Conservation (phyloP, 2,329 filamentous ascomycete species). For the Phyllosticta citribraziliensis region DNA sequence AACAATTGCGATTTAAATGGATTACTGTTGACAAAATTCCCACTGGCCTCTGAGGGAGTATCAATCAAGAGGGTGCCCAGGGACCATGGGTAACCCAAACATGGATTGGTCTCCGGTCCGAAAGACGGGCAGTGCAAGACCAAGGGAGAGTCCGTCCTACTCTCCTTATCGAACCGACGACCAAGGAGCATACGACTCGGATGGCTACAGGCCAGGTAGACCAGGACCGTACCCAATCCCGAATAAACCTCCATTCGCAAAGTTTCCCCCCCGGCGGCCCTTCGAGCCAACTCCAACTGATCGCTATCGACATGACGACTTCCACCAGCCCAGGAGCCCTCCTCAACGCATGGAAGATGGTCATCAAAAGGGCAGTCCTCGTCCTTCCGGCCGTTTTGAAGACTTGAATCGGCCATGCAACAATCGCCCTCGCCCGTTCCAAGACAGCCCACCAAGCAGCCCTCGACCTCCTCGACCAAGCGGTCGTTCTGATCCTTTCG, state of each 20-base stretch:
- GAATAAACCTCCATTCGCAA: background rate
- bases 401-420: too few species aligned
- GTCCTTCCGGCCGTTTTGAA: too few species aligned
- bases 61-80: too few species aligned
- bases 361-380: too few species aligned
- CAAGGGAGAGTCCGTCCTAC: background rate
- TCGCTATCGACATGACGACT: too few species aligned
- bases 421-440: too few species aligned
- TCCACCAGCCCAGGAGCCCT: too few species aligned
- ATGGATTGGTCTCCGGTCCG: background rate
- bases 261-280: background rate
- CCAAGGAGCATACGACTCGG: background rate
- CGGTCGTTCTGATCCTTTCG: background rate
- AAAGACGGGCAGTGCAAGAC: background rate
- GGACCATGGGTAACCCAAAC: background rate
- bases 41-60: too few species aligned
- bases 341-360: too few species aligned
- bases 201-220: background rate
- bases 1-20: too few species aligned
- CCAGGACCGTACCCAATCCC: background rate
- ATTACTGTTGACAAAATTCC: too few species aligned
- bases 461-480: too few species aligned
- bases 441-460: background rate
- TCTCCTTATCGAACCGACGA: background rate
- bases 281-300: background rate